Conservation (phyloP, 345 rosid genomes). For the Eucalyptus dawsonii region DNA sequence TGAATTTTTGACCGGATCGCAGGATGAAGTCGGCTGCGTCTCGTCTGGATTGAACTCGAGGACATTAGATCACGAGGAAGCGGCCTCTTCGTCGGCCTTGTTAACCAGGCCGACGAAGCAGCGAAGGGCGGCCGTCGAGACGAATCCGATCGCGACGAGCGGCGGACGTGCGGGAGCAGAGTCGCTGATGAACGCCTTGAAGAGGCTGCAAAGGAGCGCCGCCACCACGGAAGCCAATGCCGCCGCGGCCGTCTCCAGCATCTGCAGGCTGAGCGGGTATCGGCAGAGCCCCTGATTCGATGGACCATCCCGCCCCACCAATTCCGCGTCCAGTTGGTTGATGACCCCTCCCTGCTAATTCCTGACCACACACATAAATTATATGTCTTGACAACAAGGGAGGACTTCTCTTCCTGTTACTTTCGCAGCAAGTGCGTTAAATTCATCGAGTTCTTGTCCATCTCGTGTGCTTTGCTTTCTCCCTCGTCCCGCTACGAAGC, state of each 20-base stretch:
- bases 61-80: not conserved
- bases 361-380: not conserved
- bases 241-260: conserved; percentile 10
- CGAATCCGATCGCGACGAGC: not conserved
- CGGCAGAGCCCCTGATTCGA: conserved; percentile 9
- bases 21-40: conserved; percentile 48
- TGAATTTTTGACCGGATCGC: not conserved
- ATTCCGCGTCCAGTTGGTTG: not conserved
- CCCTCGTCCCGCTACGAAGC: not conserved
- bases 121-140: not conserved
- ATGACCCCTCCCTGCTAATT: not conserved
- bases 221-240: conserved; percentile 4
- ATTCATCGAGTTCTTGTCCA: not conserved
- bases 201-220: conserved; percentile 13
- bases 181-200: conserved; percentile 12
- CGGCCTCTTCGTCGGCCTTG: not conserved
- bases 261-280: conserved; percentile 19
- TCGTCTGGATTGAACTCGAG: conserved; percentile 9
- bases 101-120: conserved; percentile 17
- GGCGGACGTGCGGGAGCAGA: not conserved
- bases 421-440: not conserved
- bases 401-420: not conserved
- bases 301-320: not conserved
- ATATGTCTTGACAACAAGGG: not conserved
- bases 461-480: not conserved